A percentile compares a stretch with the other conserved stretches of the same genome.
Conservation (phyloP, 129 eudicot species). For the Calendula officinalis region DNA sequence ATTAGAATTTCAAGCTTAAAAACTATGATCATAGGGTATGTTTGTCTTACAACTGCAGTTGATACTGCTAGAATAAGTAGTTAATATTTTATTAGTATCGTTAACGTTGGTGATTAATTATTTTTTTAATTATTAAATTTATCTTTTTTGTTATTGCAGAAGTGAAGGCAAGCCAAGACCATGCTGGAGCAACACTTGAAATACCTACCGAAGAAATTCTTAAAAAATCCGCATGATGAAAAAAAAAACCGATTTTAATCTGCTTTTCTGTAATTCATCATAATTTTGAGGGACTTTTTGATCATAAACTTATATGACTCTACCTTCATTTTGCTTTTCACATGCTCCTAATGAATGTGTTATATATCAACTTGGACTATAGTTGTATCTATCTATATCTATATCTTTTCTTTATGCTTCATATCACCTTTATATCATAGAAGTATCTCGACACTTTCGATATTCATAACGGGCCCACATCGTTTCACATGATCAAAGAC, state of each 20-base stretch:
- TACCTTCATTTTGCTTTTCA: not conserved
- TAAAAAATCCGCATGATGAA: constrained; percentile 43
- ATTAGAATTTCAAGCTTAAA: too few species aligned
- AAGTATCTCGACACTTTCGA: not conserved
- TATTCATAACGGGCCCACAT: constrained; percentile 31
- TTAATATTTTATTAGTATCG: not conserved
- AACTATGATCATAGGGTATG: too few species aligned
- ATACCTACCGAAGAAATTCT: constrained; percentile 81
- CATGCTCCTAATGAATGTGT: too few species aligned
- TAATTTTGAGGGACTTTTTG: constrained; percentile 24
- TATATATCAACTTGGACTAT: not conserved
- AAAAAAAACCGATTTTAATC: not conserved
- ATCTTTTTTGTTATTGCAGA: constrained; percentile 41
- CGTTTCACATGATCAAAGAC: constrained; percentile 54
- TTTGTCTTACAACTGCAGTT: too few species aligned
- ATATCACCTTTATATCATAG: constrained; percentile 25
- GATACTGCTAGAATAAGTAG: too few species aligned
- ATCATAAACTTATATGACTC: constrained; percentile 11
- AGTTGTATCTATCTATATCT: too few species aligned
- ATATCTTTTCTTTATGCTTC: constrained; percentile 8
- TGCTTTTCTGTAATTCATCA: constrained; percentile 18
- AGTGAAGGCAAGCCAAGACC: constrained; percentile 68
- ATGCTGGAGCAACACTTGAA: constrained; percentile 88
- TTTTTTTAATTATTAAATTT: not conserved
- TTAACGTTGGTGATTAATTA: not conserved